Conservation (phyloP, 139 green algal genomes). For the Medakamo hakoo region DNA sequence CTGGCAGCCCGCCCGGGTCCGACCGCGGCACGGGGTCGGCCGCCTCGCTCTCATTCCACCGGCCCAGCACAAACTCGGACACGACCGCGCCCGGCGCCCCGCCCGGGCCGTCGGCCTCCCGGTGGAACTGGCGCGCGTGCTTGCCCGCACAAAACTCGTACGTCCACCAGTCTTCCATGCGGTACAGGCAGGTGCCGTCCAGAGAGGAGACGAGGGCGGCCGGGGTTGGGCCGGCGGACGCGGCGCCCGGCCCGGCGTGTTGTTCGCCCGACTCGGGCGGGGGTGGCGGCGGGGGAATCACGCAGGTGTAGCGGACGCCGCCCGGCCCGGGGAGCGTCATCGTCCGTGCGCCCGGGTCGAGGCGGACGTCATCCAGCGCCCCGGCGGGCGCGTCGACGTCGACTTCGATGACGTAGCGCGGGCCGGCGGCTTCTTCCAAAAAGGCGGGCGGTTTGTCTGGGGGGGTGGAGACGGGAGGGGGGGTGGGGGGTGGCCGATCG, state of each 20-base stretch:
- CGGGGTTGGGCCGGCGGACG: neutral
- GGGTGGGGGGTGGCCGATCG: too few relatives aligned
- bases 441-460: neutral
- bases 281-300: neutral
- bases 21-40: too few relatives aligned
- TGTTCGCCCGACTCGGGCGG: neutral
- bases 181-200: conserved; percentile 14
- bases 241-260: too few relatives aligned
- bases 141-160: neutral
- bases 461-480: too few relatives aligned
- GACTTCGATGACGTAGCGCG: neutral
- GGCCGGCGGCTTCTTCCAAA: neutral
- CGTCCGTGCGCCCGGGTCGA: neutral
- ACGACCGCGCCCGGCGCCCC: neutral
- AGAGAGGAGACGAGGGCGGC: conserved; percentile 5
- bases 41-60: too few relatives aligned
- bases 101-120: neutral
- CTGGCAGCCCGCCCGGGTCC: too few relatives aligned
- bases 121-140: neutral
- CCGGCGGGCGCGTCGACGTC: neutral
- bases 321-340: neutral
- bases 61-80: neutral
- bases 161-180: neutral
- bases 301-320: neutral
- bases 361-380: neutral